Evolutionary conservation across 192 early-diverging fungal genomes (phyloP).

Genomic region (Coemansia sp.): DNA sequence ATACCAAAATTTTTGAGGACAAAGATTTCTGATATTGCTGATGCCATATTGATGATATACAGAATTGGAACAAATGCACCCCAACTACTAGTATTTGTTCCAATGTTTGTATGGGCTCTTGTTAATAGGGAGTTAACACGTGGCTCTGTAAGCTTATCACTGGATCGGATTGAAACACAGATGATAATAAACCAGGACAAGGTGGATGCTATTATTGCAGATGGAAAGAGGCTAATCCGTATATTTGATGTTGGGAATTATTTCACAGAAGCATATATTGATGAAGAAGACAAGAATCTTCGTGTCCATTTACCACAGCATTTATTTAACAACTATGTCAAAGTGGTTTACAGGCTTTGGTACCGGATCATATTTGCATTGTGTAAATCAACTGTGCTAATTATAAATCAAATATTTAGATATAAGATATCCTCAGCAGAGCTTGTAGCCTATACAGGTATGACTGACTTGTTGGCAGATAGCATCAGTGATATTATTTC

Average conservation of each 20-base stretch:
- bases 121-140: neutral
- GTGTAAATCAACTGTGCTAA: constrained; percentile 10
- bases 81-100: constrained; percentile 17
- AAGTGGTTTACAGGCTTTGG: constrained; percentile 50
- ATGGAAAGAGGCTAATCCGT: constrained; percentile 68
- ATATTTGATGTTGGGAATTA: constrained; percentile 59
- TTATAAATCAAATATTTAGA: constrained; percentile 15
- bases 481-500: neutral
- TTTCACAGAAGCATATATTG: constrained; percentile 59
- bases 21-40: constrained; percentile 4
- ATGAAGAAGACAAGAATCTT: constrained; percentile 61
- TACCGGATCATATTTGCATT: constrained; percentile 38
- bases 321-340: constrained; percentile 60
- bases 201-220: constrained; percentile 23
- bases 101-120: constrained; percentile 9
- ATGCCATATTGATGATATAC: constrained; percentile 19
- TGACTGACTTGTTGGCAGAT: constrained; percentile 3
- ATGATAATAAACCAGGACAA: neutral
- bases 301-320: constrained; percentile 53
- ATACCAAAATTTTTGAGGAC: constrained; percentile 15
- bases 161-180: neutral
- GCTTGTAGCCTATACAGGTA: constrained; percentile 6
- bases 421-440: constrained; percentile 19
- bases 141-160: neutral
- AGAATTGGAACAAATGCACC: constrained; percentile 12